These are phyloP conservation scores for Nannochloris sp. DNA, from an alignment of 139 green algal species.

Conservation along the genomic window DNA sequence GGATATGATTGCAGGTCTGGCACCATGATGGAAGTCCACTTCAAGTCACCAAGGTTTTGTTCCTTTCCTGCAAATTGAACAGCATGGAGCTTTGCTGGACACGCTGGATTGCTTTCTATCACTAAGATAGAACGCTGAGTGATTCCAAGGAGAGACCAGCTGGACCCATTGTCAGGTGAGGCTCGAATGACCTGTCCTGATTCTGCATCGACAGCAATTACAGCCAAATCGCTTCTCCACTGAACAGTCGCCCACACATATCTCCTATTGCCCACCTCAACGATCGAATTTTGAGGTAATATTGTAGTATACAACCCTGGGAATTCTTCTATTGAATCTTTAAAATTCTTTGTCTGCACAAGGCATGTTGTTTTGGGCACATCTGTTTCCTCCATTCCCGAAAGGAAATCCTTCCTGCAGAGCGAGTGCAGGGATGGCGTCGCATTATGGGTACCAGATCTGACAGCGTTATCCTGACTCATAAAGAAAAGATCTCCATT, in stretches of 20 bases:
- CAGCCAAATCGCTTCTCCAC: conserved; percentile 51
- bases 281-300: background rate
- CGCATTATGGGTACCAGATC: conserved; percentile 57
- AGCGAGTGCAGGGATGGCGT: conserved; percentile 57
- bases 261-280: background rate
- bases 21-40: conserved; percentile 28
- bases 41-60: background rate
- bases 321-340: conserved; percentile 16
- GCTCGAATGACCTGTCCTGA: conserved; percentile 24
- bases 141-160: conserved; percentile 30
- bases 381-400: background rate
- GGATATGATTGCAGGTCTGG: conserved; percentile 10
- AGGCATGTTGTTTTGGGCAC: background rate
- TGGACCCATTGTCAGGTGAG: conserved; percentile 23
- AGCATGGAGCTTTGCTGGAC: conserved; percentile 33
- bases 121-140: conserved; percentile 23
- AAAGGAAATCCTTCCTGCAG: conserved; percentile 29
- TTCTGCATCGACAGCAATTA: conserved; percentile 49
- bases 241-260: conserved; percentile 41
- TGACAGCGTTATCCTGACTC: conserved; percentile 49
- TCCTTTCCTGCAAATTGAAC: conserved; percentile 3
- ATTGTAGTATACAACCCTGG: conserved; percentile 44
- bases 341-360: background rate
- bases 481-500: conserved; percentile 69
- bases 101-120: conserved; percentile 13